Evolutionary conservation across 1,284 basidiomycete species (phyloP).

Genomic region (Trichosporon ovoides): DNA sequence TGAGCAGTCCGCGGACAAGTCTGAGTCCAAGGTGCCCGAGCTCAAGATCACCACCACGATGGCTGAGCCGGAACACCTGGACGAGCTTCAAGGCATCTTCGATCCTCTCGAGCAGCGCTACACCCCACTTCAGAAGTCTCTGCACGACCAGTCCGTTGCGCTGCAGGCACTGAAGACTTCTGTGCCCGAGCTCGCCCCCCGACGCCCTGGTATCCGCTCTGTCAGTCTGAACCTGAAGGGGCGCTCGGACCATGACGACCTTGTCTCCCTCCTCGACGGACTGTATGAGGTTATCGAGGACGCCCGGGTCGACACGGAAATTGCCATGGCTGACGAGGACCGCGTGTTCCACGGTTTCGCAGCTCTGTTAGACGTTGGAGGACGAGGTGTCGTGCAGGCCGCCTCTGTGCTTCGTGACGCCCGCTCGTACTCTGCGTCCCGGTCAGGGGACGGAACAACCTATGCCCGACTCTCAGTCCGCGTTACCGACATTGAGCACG

Average conservation of each 20-base stretch:
- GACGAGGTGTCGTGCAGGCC: constrained; percentile 45
- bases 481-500: constrained; percentile 70
- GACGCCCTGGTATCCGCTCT: background rate
- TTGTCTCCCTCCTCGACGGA: constrained; percentile 59
- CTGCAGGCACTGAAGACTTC: constrained; percentile 32
- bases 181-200: constrained; percentile 16
- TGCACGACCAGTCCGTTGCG: constrained; percentile 42
- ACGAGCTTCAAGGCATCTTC: constrained; percentile 29
- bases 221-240: constrained; percentile 7
- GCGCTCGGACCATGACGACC: constrained; percentile 20
- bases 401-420: constrained; percentile 56
- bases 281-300: constrained; percentile 77
- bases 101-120: constrained; percentile 31
- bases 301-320: constrained; percentile 77
- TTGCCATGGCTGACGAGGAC: constrained; percentile 70
- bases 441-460: constrained; percentile 51
- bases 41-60: background rate
- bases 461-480: constrained; percentile 55
- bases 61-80: constrained; percentile 12
- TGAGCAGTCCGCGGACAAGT: no score
- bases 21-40: background rate
- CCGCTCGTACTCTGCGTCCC: constrained; percentile 56
- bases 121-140: constrained; percentile 35
- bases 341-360: constrained; percentile 66
- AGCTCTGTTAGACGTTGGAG: constrained; percentile 60